phyloP scores from a whole-genome alignment of 352 stramenopile genomes.

The Phytophthora fragariae region DNA sequence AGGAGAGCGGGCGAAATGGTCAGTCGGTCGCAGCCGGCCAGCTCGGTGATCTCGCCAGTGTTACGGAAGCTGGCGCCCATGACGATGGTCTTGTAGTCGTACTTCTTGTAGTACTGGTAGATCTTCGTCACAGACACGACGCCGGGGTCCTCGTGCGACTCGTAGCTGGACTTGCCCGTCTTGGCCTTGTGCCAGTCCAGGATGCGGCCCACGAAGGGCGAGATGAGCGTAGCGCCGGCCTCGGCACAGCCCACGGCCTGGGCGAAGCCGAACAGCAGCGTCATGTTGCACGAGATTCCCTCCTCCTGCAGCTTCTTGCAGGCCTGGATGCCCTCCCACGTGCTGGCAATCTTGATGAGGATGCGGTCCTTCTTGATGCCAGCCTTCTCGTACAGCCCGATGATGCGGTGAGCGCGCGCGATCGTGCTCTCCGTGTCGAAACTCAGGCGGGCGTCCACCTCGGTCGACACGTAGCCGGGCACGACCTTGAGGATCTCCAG shows the following conservation, averaged over 20 bases:
- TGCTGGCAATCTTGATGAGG: conserved; percentile 98
- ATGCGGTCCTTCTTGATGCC: conserved; percentile 96
- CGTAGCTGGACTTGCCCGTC: conserved; percentile 92
- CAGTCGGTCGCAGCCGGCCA: conserved; percentile 97
- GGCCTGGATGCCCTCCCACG: conserved; percentile 98
- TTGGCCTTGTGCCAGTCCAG: conserved; percentile 98
- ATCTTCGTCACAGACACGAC: conserved; percentile 97
- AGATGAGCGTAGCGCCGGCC: conserved; percentile 96
- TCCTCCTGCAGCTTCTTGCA: conserved; percentile 96
- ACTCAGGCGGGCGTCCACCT: conserved; percentile 97
- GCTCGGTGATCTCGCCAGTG: conserved; percentile 96
- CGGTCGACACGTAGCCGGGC: conserved; percentile 97
- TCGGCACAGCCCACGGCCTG: conserved; percentile 97
- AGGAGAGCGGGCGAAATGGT: conserved; percentile 97
- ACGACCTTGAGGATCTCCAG: conserved; percentile 97
- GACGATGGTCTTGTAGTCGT: conserved; percentile 95
- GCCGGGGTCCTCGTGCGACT: conserved; percentile 96
- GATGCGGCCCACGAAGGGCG: conserved; percentile 96
- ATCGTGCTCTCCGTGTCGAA: conserved; percentile 97
- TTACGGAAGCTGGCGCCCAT: conserved; percentile 97
- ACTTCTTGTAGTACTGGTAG: conserved; percentile 99
- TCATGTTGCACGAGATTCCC: conserved; percentile 99
- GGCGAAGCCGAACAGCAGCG: conserved; percentile 97
- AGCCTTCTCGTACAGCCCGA: conserved; percentile 97
- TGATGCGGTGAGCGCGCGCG: conserved; percentile 94